Evolutionary conservation across 2,329 filamentous ascomycete species (phyloP).

Genomic region (Gaeumannomyces sp.): DNA sequence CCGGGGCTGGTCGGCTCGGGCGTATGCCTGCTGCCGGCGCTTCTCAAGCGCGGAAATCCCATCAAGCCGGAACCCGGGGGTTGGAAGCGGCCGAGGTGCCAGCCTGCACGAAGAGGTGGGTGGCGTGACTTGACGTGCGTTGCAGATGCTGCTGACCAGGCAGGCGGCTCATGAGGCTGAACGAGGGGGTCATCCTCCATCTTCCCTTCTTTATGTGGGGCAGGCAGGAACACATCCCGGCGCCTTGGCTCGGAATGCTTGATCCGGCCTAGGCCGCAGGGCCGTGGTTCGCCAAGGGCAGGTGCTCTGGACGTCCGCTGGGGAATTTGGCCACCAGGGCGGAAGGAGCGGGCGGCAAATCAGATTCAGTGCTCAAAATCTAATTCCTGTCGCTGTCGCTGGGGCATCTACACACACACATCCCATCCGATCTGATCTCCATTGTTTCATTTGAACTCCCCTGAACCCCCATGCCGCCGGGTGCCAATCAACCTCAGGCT

Average conservation of each 20-base stretch:
- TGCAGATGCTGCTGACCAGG: neutral
- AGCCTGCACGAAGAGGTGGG: conserved; percentile 2
- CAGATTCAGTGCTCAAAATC: too few species aligned
- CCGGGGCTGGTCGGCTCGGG: neutral
- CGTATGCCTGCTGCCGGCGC: neutral
- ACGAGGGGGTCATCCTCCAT: neutral
- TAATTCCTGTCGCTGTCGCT: neutral
- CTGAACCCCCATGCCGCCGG: neutral
- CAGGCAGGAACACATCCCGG: neutral
- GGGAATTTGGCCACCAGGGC: neutral
- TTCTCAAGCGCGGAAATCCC: neutral
- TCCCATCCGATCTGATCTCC: neutral
- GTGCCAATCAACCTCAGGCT: too few species aligned
- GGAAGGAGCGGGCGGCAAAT: too few species aligned
- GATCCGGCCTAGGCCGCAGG: neutral
- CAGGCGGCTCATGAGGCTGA: neutral
- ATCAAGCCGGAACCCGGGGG: conserved; percentile 10
- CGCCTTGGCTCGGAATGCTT: neutral
- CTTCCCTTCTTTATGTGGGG: neutral
- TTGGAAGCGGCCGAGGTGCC: conserved; percentile 15
- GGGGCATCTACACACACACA: neutral
- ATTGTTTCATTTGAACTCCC: neutral
- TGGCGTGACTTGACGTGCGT: neutral
- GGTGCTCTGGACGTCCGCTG: conserved; percentile 1
- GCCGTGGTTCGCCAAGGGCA: neutral